phyloP scores from a whole-genome alignment of 257 asterid species.

The Anisodus acutangulus region DNA sequence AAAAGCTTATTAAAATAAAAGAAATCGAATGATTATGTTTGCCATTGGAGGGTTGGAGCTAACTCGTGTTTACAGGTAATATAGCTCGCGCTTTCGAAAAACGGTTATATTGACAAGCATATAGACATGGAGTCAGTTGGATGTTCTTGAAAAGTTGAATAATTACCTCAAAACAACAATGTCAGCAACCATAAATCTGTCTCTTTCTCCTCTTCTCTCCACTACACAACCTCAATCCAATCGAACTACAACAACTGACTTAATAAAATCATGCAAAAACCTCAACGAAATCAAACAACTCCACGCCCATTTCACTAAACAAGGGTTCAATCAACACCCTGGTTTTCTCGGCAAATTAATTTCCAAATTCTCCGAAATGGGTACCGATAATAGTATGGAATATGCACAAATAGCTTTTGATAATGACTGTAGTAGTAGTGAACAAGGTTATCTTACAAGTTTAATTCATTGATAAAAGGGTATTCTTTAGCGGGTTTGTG shows the following conservation, averaged over 20 bases:
- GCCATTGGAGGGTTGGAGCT: no score
- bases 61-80: no score
- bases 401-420: constrained; percentile 48
- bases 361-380: constrained; percentile 46
- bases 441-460: constrained; percentile 42
- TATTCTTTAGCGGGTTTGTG: constrained; percentile 41
- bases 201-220: constrained; percentile 11
- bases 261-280: constrained; percentile 52
- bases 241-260: constrained; percentile 11
- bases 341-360: constrained; percentile 43
- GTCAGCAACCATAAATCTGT: not conserved
- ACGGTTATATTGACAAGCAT: no score
- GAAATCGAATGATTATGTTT: no score
- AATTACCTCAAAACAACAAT: not conserved
- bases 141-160: no score
- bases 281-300: constrained; percentile 53
- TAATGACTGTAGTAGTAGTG: constrained; percentile 35
- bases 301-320: constrained; percentile 53
- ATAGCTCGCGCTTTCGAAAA: no score
- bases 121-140: no score
- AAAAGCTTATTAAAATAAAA: no score
- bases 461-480: constrained; percentile 56
- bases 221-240: constrained; percentile 3
- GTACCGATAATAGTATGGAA: constrained; percentile 51
- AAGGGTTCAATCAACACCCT: constrained; percentile 40